Base-by-base conservation (phyloP, 106 monocot genomes). In the Dendrobium officinale region DNA sequence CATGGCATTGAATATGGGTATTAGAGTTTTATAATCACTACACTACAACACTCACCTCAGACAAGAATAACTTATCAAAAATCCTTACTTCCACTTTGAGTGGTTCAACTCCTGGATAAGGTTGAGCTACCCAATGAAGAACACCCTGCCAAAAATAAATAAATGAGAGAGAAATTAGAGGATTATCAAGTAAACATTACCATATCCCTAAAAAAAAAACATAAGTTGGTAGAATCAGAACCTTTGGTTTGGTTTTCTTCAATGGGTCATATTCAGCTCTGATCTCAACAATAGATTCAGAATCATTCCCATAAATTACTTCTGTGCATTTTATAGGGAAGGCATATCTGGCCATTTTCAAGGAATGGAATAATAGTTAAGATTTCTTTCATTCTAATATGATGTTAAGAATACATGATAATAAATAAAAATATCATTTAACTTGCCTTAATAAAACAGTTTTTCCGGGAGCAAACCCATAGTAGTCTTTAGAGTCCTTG, bases 91-190 rank as follows among this genome's bases (percentile, higher is more conserved):
- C 95, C 76, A 99, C 88, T 80, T 87, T 99, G n/a, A 99, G 84
- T 81, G 99, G 99, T 20, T 95, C 91, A 79, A 93, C 88, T 42
- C 95, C 99, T 55, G 91, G 88, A 45, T 89, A 87, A 66, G 95
- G 95, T 77, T 93, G 86, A 81, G 93, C 85, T 80, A 99, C 95
- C 99, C 99, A 99, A 79, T 99, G 99, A 84, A 99, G 99, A 83
- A 99, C 95, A 76, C 99, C 99, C 99, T 99, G 73, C 49, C 87
- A 73, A 76, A 13, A 76, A 48, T 13, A 3, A 76, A 76, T 6
- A 26, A 76, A 11, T 37, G 22, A 17, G 18, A 15, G 40, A n/a
- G 33, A 70, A 70, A 70, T 16, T 70, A 70, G 2, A 20, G 4
- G 6, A 74, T 58, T 22, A 24, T 67, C n/a, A 4, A 7, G 1